Evolutionary conservation across 2,329 filamentous ascomycete genomes (phyloP).

Genomic region (Exophiala mesophila): DNA sequence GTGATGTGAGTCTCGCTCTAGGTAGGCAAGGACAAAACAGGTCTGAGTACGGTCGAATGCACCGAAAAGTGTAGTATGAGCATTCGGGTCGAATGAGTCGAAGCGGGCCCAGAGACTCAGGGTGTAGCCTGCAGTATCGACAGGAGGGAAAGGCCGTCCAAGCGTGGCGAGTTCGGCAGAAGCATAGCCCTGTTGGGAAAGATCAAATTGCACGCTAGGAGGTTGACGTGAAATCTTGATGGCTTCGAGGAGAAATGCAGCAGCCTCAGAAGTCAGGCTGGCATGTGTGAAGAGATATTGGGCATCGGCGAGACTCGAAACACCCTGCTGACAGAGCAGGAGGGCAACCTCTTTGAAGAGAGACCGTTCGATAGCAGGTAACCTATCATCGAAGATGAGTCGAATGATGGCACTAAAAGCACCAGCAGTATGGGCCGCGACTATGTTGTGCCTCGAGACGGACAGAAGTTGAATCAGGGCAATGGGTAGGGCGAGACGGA

Average conservation of each 20-base stretch:
- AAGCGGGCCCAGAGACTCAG: constrained; percentile 85
- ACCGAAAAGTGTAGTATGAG: constrained; percentile 93
- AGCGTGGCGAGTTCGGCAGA: constrained; percentile 87
- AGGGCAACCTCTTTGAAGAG: constrained; percentile 64
- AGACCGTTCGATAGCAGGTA: constrained; percentile 53
- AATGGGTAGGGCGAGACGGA: constrained; percentile 57
- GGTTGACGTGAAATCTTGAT: constrained; percentile 71
- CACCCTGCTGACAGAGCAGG: constrained; percentile 66
- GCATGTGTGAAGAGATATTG: constrained; percentile 65
- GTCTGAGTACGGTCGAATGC: constrained; percentile 88
- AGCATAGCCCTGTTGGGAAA: constrained; percentile 80
- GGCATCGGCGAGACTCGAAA: constrained; percentile 76
- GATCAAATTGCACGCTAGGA: constrained; percentile 87
- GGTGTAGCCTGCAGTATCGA: constrained; percentile 75
- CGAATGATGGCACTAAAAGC: constrained; percentile 63
- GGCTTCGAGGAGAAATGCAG: constrained; percentile 69
- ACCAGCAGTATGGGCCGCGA: constrained; percentile 66
- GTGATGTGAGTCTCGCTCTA: constrained; percentile 88
- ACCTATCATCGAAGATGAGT: constrained; percentile 54
- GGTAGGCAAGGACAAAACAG: constrained; percentile 88
- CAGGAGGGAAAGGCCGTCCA: constrained; percentile 77
- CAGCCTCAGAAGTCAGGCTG: constrained; percentile 46
- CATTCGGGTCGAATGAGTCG: constrained; percentile 75
- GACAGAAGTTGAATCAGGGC: constrained; percentile 56
- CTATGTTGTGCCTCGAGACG: constrained; percentile 64